Evolutionary conservation across 768 basidiomycete species (phyloP).

Genomic region (Boletus reticulatus): DNA sequence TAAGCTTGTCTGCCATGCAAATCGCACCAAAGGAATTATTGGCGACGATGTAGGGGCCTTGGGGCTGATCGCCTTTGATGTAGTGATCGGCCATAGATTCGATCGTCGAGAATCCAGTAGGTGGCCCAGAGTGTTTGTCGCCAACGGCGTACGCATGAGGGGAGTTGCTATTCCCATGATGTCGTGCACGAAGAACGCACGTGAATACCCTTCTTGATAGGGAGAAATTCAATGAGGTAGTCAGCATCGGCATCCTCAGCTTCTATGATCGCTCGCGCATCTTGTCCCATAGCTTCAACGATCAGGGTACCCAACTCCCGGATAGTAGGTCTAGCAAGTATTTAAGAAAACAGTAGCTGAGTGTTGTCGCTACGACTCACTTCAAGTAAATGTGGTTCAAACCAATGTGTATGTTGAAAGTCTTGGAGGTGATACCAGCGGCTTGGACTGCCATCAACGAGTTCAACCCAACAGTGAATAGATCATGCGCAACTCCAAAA

Average conservation of each 20-base stretch:
- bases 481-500: conserved; percentile 28
- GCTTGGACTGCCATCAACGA: conserved; percentile 34
- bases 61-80: conserved; percentile 23
- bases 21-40: conserved; percentile 32
- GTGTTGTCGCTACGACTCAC: conserved; percentile 4
- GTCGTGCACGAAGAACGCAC: conserved; percentile 30
- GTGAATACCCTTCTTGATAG: conserved; percentile 30
- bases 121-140: conserved; percentile 30
- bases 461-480: conserved; percentile 30
- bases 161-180: conserved; percentile 33
- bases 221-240: conserved; percentile 29
- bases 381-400: conserved; percentile 30
- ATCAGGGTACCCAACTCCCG: conserved; percentile 26
- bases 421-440: conserved; percentile 28
- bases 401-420: conserved; percentile 28
- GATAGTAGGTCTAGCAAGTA: conserved; percentile 21
- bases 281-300: conserved; percentile 30
- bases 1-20: conserved; percentile 26
- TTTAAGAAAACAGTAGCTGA: not conserved
- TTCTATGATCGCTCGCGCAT: conserved; percentile 28
- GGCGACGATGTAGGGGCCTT: conserved; percentile 25
- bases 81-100: conserved; percentile 33
- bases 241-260: conserved; percentile 30
- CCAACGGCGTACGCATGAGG: conserved; percentile 32
- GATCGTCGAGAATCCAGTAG: conserved; percentile 27